phyloP scores from a whole-genome alignment of 2,329 filamentous ascomycete species.

The Ceratocystis cacaofunesta region DNA sequence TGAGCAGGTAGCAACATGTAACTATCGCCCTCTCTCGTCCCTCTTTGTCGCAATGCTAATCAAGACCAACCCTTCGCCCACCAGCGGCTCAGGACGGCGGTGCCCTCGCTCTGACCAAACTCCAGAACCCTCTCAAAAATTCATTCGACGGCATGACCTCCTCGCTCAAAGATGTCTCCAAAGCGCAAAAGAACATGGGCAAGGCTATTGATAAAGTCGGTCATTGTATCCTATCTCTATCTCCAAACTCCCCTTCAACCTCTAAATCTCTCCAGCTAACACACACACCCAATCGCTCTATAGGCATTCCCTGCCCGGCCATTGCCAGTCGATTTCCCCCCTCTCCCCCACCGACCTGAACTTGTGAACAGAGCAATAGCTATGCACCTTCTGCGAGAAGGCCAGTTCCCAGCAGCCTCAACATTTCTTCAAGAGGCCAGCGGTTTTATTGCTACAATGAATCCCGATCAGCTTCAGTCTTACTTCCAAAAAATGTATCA shows the following conservation, averaged over 20 bases:
- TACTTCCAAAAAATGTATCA: constrained; percentile 83
- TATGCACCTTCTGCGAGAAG: constrained; percentile 91
- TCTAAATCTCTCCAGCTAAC: not conserved
- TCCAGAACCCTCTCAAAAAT: constrained; percentile 73
- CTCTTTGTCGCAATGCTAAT: constrained; percentile 15
- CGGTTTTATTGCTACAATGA: constrained; percentile 20
- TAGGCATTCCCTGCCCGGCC: constrained; percentile 58
- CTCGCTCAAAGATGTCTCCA: constrained; percentile 69
- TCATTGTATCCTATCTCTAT: not conserved
- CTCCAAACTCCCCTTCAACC: not conserved
- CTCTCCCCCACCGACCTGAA: constrained; percentile 39
- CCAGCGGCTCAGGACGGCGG: constrained; percentile 51
- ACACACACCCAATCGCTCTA: constrained; percentile 20
- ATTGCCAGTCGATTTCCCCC: constrained; percentile 45
- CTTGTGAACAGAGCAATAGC: constrained; percentile 87
- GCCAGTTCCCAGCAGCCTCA: constrained; percentile 76
- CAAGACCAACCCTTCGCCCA: constrained; percentile 12
- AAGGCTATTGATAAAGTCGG: constrained; percentile 70
- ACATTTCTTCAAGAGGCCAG: constrained; percentile 63
- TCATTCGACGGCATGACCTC: constrained; percentile 68
- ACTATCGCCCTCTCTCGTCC: constrained; percentile 17
- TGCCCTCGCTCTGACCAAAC: constrained; percentile 60
- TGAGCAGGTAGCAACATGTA: constrained; percentile 57
- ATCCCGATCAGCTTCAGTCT: constrained; percentile 45
- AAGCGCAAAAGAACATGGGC: constrained; percentile 66